Evolutionary conservation across 768 basidiomycete genomes (phyloP), one percentile per base, ranked within the genome.

Genomic region (Hypholoma fasciculare): DNA sequence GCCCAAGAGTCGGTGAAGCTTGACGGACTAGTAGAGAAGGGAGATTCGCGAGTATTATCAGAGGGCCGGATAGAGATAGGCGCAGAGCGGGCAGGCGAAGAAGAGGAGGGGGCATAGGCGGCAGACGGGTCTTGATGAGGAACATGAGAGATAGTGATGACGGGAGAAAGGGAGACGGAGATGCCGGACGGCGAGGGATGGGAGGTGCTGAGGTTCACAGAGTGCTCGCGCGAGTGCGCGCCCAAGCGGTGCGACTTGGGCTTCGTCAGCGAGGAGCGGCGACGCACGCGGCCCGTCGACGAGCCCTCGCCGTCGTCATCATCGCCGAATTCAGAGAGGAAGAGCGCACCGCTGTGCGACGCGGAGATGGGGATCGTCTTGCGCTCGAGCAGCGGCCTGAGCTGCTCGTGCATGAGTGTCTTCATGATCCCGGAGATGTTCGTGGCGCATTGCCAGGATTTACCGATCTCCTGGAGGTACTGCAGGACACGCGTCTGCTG

Each of bases 401-500:
- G 65, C 57, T 79, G 76, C 44, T 81, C 76, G 34, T 75, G 67
- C 52, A 79, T 59, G 9, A 84, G 71, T 9, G 71, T 67, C n/a
- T 71, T 68, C 52, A 85, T 70, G 42, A 83, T 84, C 13, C 72
- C 75, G 2, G 76, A 78, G 52, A 82, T 80, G 61, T 77, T 78
- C 4, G 70, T 75, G 1, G 83, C 82, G 59, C 82, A 81, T 49
- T 81, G 76, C 79, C 82, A 86, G 1, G 80, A 80, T 55, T 72
- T 71, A 0, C 82, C 84, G 34, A 82, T 80, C 67, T 83, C 81
- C n/a, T 69, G 66, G 0, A 87, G 74, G 63, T 83, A 81, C 20
- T 74, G 70, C 47, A 84, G 71, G 61, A 82, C 82, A 8, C 78
- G 68, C 51, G 79, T 73, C 8, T 78, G 77, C 50, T 82, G 78